phyloP scores from a whole-genome alignment of 768 basidiomycete genomes.

The Mycena albidolilacea region DNA sequence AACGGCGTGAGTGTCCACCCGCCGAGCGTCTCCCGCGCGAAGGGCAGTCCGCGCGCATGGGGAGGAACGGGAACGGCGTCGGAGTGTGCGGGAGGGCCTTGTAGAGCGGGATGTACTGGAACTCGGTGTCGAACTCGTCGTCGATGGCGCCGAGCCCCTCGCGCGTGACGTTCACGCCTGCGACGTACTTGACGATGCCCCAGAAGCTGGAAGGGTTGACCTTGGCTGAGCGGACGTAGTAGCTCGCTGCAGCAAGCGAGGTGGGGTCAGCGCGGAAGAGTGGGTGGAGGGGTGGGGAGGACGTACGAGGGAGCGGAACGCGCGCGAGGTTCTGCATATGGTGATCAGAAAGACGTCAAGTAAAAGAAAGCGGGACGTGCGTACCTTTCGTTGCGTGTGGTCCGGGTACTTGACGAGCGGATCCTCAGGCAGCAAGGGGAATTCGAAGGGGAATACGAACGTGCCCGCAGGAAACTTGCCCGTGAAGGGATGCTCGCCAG shows the following conservation, averaged over 20 bases:
- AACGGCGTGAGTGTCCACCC: constrained; percentile 40
- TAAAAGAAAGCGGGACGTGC: not conserved
- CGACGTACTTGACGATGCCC: constrained; percentile 15
- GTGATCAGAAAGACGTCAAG: not conserved
- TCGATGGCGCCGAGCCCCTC: constrained; percentile 31
- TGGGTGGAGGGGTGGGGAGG: no score
- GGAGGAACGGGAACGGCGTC: constrained; percentile 36
- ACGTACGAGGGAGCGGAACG: constrained; percentile 36
- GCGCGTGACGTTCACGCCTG: constrained; percentile 31
- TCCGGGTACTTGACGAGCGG: constrained; percentile 30
- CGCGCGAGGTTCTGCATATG: constrained; percentile 26
- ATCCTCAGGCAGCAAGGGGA: constrained; percentile 30
- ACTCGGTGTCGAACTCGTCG: constrained; percentile 28
- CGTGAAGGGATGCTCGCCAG: constrained; percentile 8
- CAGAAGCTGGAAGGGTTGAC: no score
- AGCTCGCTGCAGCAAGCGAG: constrained; percentile 20
- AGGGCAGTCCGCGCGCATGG: constrained; percentile 37
- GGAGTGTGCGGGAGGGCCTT: constrained; percentile 15
- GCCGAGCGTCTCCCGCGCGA: constrained; percentile 28
- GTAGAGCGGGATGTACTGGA: constrained; percentile 36
- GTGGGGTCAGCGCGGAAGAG: not conserved
- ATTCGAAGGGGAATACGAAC: constrained; percentile 34
- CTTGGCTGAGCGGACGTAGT: not conserved
- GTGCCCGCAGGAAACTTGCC: constrained; percentile 33
- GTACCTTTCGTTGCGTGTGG: constrained; percentile 14